Conservation (phyloP, 2,329 filamentous ascomycete genomes). For the Saccharata proteae region DNA sequence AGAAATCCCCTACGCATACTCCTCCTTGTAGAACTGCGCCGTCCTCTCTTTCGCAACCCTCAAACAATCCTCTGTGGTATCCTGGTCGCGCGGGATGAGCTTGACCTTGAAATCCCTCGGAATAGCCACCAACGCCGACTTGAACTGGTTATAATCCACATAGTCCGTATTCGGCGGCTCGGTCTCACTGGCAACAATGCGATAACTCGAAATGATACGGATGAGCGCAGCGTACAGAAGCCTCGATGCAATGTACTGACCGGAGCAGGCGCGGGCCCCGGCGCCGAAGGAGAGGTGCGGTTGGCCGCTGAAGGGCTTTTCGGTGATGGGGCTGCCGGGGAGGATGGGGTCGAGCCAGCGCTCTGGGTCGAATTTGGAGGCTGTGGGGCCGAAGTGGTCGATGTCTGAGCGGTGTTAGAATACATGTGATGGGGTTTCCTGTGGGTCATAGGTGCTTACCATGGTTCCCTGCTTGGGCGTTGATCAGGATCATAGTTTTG, state of each 20-base stretch:
- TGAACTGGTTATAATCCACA: constrained; percentile 49
- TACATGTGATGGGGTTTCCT: not conserved
- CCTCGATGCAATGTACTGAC: constrained; percentile 38
- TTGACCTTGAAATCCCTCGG: constrained; percentile 46
- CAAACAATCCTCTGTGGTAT: constrained; percentile 29
- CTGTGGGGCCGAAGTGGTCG: constrained; percentile 37
- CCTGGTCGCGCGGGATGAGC: constrained; percentile 39
- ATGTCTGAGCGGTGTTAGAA: constrained; percentile 22
- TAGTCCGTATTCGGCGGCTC: constrained; percentile 49
- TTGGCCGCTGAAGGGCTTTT: constrained; percentile 15
- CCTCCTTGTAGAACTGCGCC: constrained; percentile 35
- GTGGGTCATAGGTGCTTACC: constrained; percentile 19
- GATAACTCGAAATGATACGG: constrained; percentile 37
- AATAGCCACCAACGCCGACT: constrained; percentile 48
- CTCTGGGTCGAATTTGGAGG: constrained; percentile 36
- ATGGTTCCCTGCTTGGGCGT: constrained; percentile 44
- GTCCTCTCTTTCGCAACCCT: constrained; percentile 33
- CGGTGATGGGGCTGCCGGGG: constrained; percentile 16
- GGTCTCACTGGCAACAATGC: constrained; percentile 35
- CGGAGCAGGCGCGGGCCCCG: constrained; percentile 40
- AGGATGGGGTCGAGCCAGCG: constrained; percentile 32
- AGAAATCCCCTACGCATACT: constrained; percentile 6
- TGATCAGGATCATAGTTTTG: constrained; percentile 43
- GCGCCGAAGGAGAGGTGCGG: constrained; percentile 40
- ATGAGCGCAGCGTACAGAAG: constrained; percentile 39